Evolutionary conservation across 1,284 basidiomycete species (phyloP), one percentile per base, ranked within the genome.

Genomic region (Boletus austroedulis): DNA sequence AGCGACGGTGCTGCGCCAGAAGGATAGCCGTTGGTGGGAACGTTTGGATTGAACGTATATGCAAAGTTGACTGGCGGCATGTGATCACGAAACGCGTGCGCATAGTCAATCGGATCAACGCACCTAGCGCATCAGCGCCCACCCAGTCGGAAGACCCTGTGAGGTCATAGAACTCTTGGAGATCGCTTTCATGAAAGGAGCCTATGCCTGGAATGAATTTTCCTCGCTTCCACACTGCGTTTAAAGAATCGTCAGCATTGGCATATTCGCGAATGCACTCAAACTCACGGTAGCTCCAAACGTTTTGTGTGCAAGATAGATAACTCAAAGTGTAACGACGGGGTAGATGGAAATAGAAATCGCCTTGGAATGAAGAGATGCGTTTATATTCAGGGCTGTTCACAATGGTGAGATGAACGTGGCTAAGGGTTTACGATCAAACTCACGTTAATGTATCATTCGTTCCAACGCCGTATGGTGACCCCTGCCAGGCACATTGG

Each of bases 91-190:
- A 14, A 14, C 9, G 6, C 12, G 15, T 12, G 19, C 12, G 14
- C 7, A 43, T 14, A 15, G 41, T 17, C 3, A 3, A 44, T 8
- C 12, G 6, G 9, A n/a, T n/a, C 10, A 23, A 12, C 26, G 5
- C 45, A 65, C 64, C 52, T 15, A 65, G 59, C 8, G 55, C 58
- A 21, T 67, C 66, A 0, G 63, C 55, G 23, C 66, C 66, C 5
- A 66, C 57, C 57, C 62, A 67, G 17, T 64, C 62, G 3, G 56
- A 1, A 19, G 17, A 31, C 11, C 57, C 51, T 0, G 59, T 61
- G 21, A 64, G 19, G 29, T 59, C 38, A 24, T 61, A 67, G 23
- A 64, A 68, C 23, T 64, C 65, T 15, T 61, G 57, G 15, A 68
- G 54, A 19, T 67, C 67, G 28, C 45, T 62, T 19, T 8, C 52